Percentiles rank a stretch among this genome's conserved stretches.
These are phyloP conservation scores for Pterocarpus macrocarpus DNA, from an alignment of 306 rosid genomes.

Conservation along the genomic window DNA sequence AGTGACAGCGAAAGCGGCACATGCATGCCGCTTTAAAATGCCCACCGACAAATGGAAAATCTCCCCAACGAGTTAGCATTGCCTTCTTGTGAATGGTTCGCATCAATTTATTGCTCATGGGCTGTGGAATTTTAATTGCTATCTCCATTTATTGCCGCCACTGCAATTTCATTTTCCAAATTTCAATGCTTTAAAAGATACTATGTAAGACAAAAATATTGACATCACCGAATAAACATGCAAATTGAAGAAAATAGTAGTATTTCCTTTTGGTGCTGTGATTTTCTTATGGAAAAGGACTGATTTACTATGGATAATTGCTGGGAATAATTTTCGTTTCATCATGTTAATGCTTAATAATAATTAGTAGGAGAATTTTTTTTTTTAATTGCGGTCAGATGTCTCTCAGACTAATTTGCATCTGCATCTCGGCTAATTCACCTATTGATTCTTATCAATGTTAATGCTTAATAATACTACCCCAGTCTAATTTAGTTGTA, in stretches of 20 bases:
- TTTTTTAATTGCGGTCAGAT: too few relatives aligned
- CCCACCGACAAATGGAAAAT: conserved; percentile 21
- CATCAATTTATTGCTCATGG: not conserved
- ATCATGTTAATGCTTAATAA: too few relatives aligned
- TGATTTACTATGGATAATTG: not conserved
- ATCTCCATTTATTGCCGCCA: not conserved
- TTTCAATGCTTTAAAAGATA: not conserved
- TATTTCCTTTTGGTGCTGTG: not conserved
- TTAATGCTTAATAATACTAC: too few relatives aligned
- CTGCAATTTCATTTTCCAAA: not conserved
- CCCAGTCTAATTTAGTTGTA: too few relatives aligned
- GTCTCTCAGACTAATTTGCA: too few relatives aligned
- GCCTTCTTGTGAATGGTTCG: not conserved
- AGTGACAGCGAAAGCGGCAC: not conserved
- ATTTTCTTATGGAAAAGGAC: not conserved
- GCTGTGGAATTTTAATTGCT: not conserved
- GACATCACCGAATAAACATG: not conserved
- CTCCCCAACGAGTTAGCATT: not conserved
- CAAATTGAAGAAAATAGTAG: not conserved
- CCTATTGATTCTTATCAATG: too few relatives aligned
- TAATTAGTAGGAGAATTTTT: too few relatives aligned
- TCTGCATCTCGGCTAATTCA: too few relatives aligned
- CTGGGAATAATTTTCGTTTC: not conserved
- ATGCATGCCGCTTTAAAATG: not conserved
- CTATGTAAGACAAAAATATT: not conserved